Conservation (phyloP, 1,284 basidiomycete species). For the Apiotrichum brassicae region DNA sequence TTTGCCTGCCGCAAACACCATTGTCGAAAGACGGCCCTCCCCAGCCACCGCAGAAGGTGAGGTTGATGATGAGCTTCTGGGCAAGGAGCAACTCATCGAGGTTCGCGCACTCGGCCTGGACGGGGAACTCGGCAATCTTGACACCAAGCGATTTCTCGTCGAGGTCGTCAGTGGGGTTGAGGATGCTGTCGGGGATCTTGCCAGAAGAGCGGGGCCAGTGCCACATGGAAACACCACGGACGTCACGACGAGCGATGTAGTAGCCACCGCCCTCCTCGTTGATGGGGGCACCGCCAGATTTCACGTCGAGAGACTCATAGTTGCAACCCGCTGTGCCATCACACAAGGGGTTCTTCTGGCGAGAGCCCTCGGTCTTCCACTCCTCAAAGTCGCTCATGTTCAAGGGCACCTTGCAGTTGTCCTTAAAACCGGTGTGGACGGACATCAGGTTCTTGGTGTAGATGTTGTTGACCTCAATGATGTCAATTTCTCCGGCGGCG, state of each 20-base stretch:
- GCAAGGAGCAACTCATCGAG: not conserved
- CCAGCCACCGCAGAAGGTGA: conserved; percentile 45
- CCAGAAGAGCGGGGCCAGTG: conserved; percentile 6
- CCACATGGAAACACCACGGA: conserved; percentile 10
- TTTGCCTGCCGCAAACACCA: not conserved
- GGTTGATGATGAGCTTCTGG: conserved; percentile 34
- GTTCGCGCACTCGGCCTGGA: conserved; percentile 12
- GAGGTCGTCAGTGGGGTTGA: not conserved
- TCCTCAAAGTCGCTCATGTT: not conserved
- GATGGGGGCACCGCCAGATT: conserved; percentile 24
- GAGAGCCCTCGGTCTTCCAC: conserved; percentile 29
- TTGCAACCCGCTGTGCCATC: conserved; percentile 34
- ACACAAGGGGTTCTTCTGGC: conserved; percentile 55
- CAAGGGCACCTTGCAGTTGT: conserved; percentile 42
- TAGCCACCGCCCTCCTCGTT: conserved; percentile 63
- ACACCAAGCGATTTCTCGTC: conserved; percentile 8
- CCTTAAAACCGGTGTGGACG: conserved; percentile 38
- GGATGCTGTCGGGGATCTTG: conserved; percentile 1
- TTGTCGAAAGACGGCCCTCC: conserved; percentile 8
- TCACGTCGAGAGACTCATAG: not conserved
- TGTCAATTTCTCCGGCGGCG: conserved; percentile 71
- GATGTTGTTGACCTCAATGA: conserved; percentile 58
- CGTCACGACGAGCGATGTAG: conserved; percentile 56
- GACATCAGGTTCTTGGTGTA: conserved; percentile 6
- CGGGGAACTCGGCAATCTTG: conserved; percentile 6